phyloP scores from a whole-genome alignment of 1,284 basidiomycete species.

The Xerocomus nothofagi region DNA sequence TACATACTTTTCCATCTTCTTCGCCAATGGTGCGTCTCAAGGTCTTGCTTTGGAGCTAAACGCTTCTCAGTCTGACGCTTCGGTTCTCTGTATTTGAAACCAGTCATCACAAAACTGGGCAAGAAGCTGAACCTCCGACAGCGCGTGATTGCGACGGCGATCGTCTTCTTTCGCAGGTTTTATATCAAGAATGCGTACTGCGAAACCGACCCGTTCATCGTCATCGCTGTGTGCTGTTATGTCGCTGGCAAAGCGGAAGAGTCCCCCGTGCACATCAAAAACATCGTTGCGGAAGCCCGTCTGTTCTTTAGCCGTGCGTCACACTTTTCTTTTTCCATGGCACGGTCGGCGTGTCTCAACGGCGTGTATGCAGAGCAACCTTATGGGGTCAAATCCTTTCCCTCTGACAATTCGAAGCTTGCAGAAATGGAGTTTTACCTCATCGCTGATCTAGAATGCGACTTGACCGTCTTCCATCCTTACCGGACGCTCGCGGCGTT shows the following conservation, averaged over 20 bases:
- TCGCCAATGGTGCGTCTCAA: conserved; percentile 63
- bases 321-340: neutral
- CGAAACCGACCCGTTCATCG: conserved; percentile 92
- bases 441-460: conserved; percentile 94
- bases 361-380: conserved; percentile 46
- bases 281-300: conserved; percentile 83
- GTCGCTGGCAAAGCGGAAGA: conserved; percentile 97
- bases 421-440: conserved; percentile 99
- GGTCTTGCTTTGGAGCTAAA: neutral
- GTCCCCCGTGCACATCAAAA: conserved; percentile 92
- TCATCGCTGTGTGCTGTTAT: conserved; percentile 92
- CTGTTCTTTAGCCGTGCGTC: conserved; percentile 74
- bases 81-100: neutral
- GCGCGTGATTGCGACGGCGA: conserved; percentile 89
- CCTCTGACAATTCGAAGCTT: conserved; percentile 85
- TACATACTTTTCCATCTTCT: conserved; percentile 81
- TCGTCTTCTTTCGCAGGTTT: conserved; percentile 92
- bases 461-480: conserved; percentile 91
- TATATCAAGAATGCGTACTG: conserved; percentile 93
- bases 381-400: conserved; percentile 74
- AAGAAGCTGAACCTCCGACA: conserved; percentile 85
- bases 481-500: conserved; percentile 85
- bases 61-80: too few relatives aligned
- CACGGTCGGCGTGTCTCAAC: neutral
- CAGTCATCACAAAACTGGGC: conserved; percentile 85